A percentile compares a stretch with the other conserved stretches of the same genome.
phyloP scores from a whole-genome alignment of 164 flowering plant genomes.

The Hamamelis virginiana region DNA sequence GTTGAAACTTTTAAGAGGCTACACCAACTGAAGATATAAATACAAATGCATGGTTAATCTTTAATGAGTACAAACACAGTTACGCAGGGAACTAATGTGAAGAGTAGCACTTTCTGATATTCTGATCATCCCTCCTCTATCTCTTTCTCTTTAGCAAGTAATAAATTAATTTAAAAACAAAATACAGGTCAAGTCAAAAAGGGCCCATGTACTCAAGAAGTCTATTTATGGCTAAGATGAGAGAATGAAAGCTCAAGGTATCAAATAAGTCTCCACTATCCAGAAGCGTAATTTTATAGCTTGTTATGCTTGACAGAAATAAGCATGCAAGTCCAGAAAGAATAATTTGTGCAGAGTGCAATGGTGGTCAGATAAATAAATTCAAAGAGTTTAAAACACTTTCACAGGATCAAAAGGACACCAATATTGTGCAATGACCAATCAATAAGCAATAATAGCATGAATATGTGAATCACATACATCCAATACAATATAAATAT shows the following conservation, averaged over 20 bases:
- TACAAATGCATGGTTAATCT: background rate
- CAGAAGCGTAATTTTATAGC: background rate
- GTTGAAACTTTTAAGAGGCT: background rate
- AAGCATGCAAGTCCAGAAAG: background rate
- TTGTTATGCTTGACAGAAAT: background rate
- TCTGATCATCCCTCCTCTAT: background rate
- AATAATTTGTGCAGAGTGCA: background rate
- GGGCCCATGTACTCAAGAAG: background rate
- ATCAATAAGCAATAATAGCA: background rate
- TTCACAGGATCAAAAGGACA: background rate
- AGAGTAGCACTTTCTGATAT: background rate
- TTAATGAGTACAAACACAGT: background rate
- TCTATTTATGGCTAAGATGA: background rate
- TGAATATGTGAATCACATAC: constrained; percentile 39
- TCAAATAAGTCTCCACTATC: background rate
- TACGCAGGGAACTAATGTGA: background rate
- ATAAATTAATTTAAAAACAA: too few species aligned
- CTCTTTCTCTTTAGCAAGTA: background rate
- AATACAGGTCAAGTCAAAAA: too few species aligned
- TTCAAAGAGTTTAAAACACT: background rate
- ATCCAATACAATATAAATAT: constrained; percentile 64
- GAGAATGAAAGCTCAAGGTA: background rate
- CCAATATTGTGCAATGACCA: background rate
- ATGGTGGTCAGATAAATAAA: background rate
- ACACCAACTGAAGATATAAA: background rate